A percentile compares a stretch with the other conserved stretches of the same genome.
phyloP scores from a whole-genome alignment of 2,329 filamentous ascomycete genomes.

The Aureobasidium pullulans region DNA sequence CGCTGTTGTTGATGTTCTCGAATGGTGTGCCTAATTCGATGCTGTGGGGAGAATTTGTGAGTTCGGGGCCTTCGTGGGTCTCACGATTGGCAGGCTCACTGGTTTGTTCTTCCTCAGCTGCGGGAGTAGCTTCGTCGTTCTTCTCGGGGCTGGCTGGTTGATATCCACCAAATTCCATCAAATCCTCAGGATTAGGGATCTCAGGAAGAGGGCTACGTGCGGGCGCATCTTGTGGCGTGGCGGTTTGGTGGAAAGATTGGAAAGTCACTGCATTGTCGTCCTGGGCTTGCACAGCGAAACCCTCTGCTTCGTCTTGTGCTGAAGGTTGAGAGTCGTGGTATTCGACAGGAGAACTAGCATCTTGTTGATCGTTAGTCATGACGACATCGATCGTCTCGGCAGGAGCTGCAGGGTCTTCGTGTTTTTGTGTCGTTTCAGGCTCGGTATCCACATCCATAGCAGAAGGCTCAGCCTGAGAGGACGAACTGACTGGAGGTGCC shows the following conservation, averaged over 20 bases:
- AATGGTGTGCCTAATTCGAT: neutral
- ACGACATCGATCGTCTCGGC: constrained; percentile 8
- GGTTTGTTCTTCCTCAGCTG: neutral
- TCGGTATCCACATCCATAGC: constrained; percentile 1
- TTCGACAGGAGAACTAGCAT: neutral
- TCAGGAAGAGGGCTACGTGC: neutral
- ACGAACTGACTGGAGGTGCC: neutral
- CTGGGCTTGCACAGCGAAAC: neutral
- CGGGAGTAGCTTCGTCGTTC: neutral
- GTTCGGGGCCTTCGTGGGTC: neutral
- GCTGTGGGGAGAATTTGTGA: neutral
- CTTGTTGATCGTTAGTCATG: constrained; percentile 7
- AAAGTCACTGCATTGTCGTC: neutral
- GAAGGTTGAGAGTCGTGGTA: neutral
- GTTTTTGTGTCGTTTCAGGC: neutral
- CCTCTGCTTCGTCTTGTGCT: neutral
- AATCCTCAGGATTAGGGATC: neutral
- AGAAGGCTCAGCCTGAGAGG: neutral
- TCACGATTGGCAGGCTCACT: constrained; percentile 6
- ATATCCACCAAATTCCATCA: constrained; percentile 13
- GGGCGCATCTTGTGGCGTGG: neutral
- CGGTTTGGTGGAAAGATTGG: neutral
- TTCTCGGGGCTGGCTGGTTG: neutral
- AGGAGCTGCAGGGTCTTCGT: neutral
- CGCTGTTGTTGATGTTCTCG: neutral